Conservation (phyloP, 345 rosid genomes). For the Melaleuca quinquenervia region DNA sequence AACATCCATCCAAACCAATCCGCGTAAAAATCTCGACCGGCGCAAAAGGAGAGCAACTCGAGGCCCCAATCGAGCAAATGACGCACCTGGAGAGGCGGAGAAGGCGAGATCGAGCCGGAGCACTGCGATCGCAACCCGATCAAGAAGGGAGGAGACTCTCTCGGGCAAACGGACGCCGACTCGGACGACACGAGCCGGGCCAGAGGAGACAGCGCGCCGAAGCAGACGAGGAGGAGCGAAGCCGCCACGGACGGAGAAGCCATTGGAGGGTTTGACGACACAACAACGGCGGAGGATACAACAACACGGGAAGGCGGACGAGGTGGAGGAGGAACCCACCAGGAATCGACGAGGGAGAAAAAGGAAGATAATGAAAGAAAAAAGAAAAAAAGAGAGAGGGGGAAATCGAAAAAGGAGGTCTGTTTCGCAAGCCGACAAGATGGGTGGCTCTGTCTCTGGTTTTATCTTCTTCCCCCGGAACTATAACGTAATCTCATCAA, state of each 20-base stretch:
- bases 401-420: not conserved
- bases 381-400: not conserved
- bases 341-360: not conserved
- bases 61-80: not conserved
- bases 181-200: conserved; percentile 14
- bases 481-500: not conserved
- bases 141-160: conserved; percentile 27
- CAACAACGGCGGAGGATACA: not conserved
- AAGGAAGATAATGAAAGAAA: not conserved
- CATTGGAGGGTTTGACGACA: conserved; percentile 5
- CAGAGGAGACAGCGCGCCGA: conserved; percentile 11
- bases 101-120: conserved; percentile 39
- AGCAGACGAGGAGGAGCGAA: conserved; percentile 13
- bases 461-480: not conserved
- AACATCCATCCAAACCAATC: not conserved
- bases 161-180: conserved; percentile 28
- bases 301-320: not conserved
- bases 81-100: conserved; percentile 51
- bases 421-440: not conserved
- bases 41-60: not conserved
- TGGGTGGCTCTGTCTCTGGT: not conserved
- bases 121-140: conserved; percentile 40
- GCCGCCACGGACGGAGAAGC: conserved; percentile 5
- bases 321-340: not conserved
- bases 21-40: not conserved